Base-by-base conservation (phyloP, 1,139 yeast species). In the Arxiozyma telluris region DNA sequence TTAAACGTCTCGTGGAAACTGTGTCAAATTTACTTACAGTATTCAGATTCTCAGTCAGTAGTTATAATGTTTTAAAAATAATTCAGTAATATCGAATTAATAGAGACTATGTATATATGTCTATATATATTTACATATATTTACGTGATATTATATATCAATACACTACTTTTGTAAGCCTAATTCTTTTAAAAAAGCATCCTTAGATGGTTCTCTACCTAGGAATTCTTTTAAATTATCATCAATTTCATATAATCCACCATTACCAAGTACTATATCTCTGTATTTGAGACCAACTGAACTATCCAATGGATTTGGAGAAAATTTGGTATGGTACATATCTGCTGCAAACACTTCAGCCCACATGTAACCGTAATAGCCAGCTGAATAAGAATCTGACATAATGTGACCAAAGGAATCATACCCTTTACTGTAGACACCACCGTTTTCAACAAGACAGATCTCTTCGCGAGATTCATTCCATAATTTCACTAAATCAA, bases 341-440 rank as follows among this genome's bases (percentile, higher is more conserved):
- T 88, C 96, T 7, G 87, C 80, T 1, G 96, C 94, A 73, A 83
- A 88, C 25, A 87, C 96, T 61, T 83, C 83, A 2, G 94, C 85
- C 83, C 89, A 88, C 71, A 87, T 72, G 69, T 88, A 88, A 2
- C 96, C 95, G 64, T 87, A 88, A 71, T 88, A 88, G 2, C 95
- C 94, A 23, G 93, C 82, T 59, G 85, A 90, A 66, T 88, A 88
- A 7, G 95, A 94, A 49, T 88, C 90, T 71, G 85, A 84, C 71
- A 88, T 76, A 22, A 71, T 70, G 65, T 88, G 96, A 4, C 89
- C 91, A 68, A 88, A 87, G 1, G 91, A 81, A 41, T 84, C 81
- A 68, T 80, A 87, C 1, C 94, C 95, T 55, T 76, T 80, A 9
- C 85, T 79, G 30, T 71, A 64, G 38, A 71, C 71, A 43, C 78